Evolutionary conservation across 2,329 filamentous ascomycete species (phyloP), one percentile per base, ranked within the genome.

Genomic region (Alternaria atra): DNA sequence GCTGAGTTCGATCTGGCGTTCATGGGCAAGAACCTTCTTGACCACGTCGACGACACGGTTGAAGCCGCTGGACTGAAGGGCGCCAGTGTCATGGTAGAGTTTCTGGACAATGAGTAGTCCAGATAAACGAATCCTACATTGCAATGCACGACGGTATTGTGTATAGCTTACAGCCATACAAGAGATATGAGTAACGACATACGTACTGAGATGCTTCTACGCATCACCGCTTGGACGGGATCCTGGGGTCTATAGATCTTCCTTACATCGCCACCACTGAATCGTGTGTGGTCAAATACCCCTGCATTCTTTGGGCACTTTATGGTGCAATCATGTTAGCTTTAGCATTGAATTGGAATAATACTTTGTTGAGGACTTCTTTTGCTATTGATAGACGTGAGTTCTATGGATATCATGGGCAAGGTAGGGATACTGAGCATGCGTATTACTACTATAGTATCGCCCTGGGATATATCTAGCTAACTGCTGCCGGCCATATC

Each of bases 51-150:
- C 48, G 81, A 85, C 66, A 92, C 89, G 1, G 91, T 99, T 61
- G 88, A 88, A 68, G 90, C 93, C 73, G 92, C 91, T 0, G 93
- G 94, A 0, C 80, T 99, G 70, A 97, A 95, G 83, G 94, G 96
- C 74, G 93, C 91, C 4, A 97, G 93, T 0, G 90, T 99, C 7
- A 97, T 97, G 92, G 90, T 99, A 68, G 95, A 97, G 78, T 96
- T 93, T 73, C 59, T 74, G 10, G 76, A 77, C n/a, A 55, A 43
- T n/a, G 63, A 65, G 37, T 65, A 63, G 35, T 35, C 30, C 13
- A 47, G 44, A 32, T 25, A 32, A n/a, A 27, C n/a, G 23, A 29
- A 29, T 13, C 23, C 25, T 29, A 15, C 44, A 27, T 27, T 47
- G 44, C 44, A 20, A 17, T 5, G 30, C 3, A 50, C 23, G 20